Conservation (phyloP, 1,284 basidiomycete species). For the Ustilago trichophora region DNA sequence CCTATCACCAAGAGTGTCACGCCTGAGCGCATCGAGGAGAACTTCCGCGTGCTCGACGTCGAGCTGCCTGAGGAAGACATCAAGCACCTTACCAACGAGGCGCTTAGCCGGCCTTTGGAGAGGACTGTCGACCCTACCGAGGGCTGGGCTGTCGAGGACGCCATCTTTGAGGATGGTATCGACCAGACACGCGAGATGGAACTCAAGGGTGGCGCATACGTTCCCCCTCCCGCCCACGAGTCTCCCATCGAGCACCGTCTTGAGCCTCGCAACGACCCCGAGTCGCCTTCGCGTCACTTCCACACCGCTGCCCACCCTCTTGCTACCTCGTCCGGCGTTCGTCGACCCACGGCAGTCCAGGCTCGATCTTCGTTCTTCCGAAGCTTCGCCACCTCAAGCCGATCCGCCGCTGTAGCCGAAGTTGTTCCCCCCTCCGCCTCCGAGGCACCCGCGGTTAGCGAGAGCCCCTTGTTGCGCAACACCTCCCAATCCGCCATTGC, state of each 20-base stretch:
- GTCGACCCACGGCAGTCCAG: constrained; percentile 51
- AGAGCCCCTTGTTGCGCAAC: constrained; percentile 44
- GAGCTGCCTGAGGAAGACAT: constrained; percentile 52
- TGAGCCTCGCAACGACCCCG: constrained; percentile 57
- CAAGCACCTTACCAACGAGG: constrained; percentile 55
- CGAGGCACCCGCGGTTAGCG: constrained; percentile 39
- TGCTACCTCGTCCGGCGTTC: constrained; percentile 19
- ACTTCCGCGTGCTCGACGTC: constrained; percentile 42
- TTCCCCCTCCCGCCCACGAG: constrained; percentile 49
- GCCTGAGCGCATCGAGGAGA: constrained; percentile 53
- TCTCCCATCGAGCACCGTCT: constrained; percentile 49
- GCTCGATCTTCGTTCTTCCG: constrained; percentile 35
- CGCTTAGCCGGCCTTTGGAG: constrained; percentile 49
- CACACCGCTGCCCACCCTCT: constrained; percentile 44
- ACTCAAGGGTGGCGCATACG: constrained; percentile 47
- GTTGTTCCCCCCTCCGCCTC: constrained; percentile 23
- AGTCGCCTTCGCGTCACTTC: constrained; percentile 26
- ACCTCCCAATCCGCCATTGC: constrained; percentile 45
- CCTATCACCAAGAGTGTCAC: constrained; percentile 51
- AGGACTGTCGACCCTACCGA: constrained; percentile 56
- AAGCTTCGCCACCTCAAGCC: constrained; percentile 45
- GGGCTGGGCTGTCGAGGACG: constrained; percentile 53
- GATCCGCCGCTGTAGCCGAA: constrained; percentile 34
- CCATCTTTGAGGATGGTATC: constrained; percentile 60
- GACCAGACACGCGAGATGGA: constrained; percentile 55